Evolutionary conservation across 1,139 yeast species (phyloP), one percentile per base, ranked within the genome.

Genomic region (Debaryomycetaceae sp.): DNA sequence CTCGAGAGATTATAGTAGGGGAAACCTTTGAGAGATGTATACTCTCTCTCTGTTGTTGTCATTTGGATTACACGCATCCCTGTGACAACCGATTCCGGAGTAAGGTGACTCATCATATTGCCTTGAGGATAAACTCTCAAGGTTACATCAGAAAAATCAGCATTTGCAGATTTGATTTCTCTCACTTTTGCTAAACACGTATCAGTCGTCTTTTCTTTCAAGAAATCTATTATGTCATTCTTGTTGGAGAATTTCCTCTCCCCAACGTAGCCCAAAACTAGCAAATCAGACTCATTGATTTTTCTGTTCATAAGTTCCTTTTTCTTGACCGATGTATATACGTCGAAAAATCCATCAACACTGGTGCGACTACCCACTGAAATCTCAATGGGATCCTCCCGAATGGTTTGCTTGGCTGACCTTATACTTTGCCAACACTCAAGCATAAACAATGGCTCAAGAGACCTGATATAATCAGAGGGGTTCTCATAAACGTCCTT

Each of bases 391-490:
- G 96, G 91, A 6, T 59, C 65, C 48, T 81, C 83, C 27, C 78
- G 80, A 1, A 76, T 75, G 22, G 88, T 80, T 43, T 79, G 80
- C 53, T 86, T 83, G 0, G 93, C 81, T 4, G 88, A 76, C 50
- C 82, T 84, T 34, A 95, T 79, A 0, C 90, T 87, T 58, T 91
- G 96, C 98, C 98, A 95, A 51, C 96, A 87, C 68, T 95, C 99
- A 39, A 91, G 68, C 66, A 91, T 69, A 40, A 95, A 68, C 40
- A 95, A 69, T 0, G 99, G 98, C 53, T 84, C 89, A 58, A 88
- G 85, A 0, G 79, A 72, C 34, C 72, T 68, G 41, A 76, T 77
- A 58, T 95, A 95, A 5, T 86, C 89, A 13, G 68, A 71, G 2
- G 83, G 82, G 45, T 79, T 71, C 0, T 56, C 51, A 58, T 87